Percentiles rank a stretch among this genome's conserved stretches.
phyloP scores from a whole-genome alignment of 1,139 yeast species.

The Meyerozyma guilliermondii region DNA sequence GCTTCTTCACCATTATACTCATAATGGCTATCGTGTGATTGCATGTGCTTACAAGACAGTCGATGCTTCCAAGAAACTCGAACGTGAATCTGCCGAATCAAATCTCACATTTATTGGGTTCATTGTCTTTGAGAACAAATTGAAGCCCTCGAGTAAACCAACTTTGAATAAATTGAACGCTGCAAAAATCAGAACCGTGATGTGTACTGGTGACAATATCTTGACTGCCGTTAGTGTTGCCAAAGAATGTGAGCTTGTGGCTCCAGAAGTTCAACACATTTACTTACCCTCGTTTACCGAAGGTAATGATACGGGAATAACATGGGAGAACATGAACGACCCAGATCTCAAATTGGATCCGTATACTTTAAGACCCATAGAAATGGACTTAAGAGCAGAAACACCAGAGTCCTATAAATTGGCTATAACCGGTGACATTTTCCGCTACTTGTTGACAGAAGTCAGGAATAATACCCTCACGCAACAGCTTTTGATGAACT shows the following conservation, averaged over 20 bases:
- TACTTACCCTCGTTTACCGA: constrained; percentile 63
- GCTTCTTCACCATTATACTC: constrained; percentile 77
- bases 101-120: constrained; percentile 77
- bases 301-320: constrained; percentile 28
- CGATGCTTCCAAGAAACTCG: constrained; percentile 14
- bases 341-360: constrained; percentile 53
- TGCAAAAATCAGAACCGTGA: constrained; percentile 77
- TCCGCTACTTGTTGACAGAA: constrained; percentile 66
- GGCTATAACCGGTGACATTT: constrained; percentile 91
- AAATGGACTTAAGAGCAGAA: constrained; percentile 16
- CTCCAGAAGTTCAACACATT: constrained; percentile 38
- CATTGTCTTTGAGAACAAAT: constrained; percentile 84
- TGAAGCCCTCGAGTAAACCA: constrained; percentile 61
- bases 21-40: constrained; percentile 89
- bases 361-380: constrained; percentile 51
- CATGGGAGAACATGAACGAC: constrained; percentile 66
- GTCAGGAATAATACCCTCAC: constrained; percentile 34
- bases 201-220: constrained; percentile 98
- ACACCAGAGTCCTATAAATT: constrained; percentile 46
- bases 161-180: constrained; percentile 54
- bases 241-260: constrained; percentile 69
- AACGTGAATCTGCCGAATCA: constrained; percentile 64
- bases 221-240: constrained; percentile 94
- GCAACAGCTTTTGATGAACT: constrained; percentile 63
- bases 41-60: constrained; percentile 74